phyloP scores from a whole-genome alignment of 371 early-diverging fungal species.

The Dentiscutata heterogama region DNA sequence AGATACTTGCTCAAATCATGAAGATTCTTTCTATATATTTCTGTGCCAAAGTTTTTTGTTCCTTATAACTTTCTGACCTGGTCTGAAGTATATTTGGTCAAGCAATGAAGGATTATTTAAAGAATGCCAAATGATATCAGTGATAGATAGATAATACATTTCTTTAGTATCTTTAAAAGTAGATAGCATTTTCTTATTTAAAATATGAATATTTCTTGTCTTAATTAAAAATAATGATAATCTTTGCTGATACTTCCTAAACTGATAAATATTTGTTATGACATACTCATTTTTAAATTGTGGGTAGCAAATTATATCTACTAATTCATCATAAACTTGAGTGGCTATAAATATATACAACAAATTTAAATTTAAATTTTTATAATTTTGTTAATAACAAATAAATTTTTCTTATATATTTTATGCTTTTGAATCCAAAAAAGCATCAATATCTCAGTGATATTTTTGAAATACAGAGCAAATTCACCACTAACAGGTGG shows the following conservation, averaged over 20 bases:
- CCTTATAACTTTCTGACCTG: not conserved
- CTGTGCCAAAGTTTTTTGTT: slow-evolving; percentile 2
- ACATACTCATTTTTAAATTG: not conserved
- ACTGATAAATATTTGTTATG: not conserved
- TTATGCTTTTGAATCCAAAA: not conserved
- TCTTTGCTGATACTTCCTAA: not conserved
- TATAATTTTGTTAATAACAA: not conserved
- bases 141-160: slow-evolving; percentile 11
- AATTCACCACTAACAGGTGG: not conserved
- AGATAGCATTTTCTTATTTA: not conserved
- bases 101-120: not conserved
- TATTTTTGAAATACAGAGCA: not conserved
- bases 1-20: not conserved
- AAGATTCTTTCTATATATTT: slow-evolving; percentile 21
- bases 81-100: not conserved
- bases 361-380: no score
- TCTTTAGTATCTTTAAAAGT: not conserved
- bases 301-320: not conserved
- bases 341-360: slow-evolving; percentile 4
- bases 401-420: not conserved
- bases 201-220: not conserved
- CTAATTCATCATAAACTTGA: not conserved
- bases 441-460: not conserved
- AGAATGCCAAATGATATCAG: not conserved
- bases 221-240: not conserved